Percentiles rank a stretch among this genome's conserved stretches.
Evolutionary conservation across 2,329 filamentous ascomycete genomes (phyloP).

Genomic region (Blumeria graminis): DNA sequence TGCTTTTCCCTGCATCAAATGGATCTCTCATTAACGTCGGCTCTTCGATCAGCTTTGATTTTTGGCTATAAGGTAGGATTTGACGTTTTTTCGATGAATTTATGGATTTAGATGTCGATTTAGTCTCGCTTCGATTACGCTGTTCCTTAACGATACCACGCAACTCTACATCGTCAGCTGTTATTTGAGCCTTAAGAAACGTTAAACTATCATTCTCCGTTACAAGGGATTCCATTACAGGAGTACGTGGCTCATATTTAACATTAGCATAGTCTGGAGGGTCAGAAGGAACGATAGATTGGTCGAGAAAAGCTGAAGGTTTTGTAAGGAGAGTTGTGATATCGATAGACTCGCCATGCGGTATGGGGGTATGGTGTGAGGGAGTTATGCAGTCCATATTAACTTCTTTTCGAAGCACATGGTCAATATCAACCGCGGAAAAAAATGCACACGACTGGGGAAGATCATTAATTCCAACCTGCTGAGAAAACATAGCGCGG

Average conservation of each 20-base stretch:
- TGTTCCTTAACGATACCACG: slow-evolving; percentile 40
- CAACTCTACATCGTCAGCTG: slow-evolving; percentile 47
- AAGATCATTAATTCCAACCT: slow-evolving; percentile 85
- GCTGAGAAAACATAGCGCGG: slow-evolving; percentile 86
- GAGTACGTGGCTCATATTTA: slow-evolving; percentile 41
- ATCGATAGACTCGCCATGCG: slow-evolving; percentile 68
- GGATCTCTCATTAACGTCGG: slow-evolving; percentile 5
- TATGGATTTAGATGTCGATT: slow-evolving; percentile 5
- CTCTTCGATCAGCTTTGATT: slow-evolving; percentile 10
- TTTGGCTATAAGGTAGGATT: slow-evolving; percentile 9
- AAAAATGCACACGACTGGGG: slow-evolving; percentile 92
- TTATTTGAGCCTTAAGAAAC: slow-evolving; percentile 72
- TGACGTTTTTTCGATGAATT: slow-evolving; percentile 4
- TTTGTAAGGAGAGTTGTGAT: slow-evolving; percentile 57
- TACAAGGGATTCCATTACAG: slow-evolving; percentile 56
- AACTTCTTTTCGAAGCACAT: slow-evolving; percentile 90
- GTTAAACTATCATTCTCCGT: slow-evolving; percentile 19
- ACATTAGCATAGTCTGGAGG: slow-evolving; percentile 36
- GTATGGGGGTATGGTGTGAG: slow-evolving; percentile 53
- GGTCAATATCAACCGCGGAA: slow-evolving; percentile 82
- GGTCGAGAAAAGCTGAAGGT: slow-evolving; percentile 41
- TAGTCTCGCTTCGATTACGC: slow-evolving; percentile 5
- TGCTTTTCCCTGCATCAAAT: too few species aligned
- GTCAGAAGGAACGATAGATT: slow-evolving; percentile 28
- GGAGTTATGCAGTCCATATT: slow-evolving; percentile 95